Evolutionary conservation across 2,329 filamentous ascomycete genomes (phyloP).

Genomic region (Huntiella omanensis): DNA sequence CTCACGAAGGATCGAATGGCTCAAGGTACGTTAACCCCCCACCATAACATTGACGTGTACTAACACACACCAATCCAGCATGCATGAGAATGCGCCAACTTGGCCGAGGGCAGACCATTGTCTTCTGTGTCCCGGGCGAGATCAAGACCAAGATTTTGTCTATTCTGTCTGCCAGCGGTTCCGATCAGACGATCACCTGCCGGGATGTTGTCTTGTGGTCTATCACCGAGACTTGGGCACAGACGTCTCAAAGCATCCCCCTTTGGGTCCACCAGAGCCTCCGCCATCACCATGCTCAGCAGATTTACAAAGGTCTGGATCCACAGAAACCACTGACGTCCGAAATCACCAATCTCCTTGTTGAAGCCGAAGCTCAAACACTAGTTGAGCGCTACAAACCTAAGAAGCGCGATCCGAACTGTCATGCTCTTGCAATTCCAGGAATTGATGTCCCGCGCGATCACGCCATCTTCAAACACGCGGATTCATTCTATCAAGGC

Average conservation of each 20-base stretch:
- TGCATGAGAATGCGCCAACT: slow-evolving; percentile 57
- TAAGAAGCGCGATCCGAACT: no score
- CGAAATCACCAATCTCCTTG: slow-evolving; percentile 23
- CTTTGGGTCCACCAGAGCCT: slow-evolving; percentile 43
- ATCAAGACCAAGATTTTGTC: slow-evolving; percentile 33
- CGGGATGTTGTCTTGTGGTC: slow-evolving; percentile 39
- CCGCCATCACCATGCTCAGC: slow-evolving; percentile 25
- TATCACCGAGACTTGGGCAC: slow-evolving; percentile 35
- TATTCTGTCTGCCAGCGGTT: background rate
- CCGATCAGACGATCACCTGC: slow-evolving; percentile 18
- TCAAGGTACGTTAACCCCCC: slow-evolving; percentile 31
- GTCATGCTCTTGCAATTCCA: background rate
- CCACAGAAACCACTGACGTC: slow-evolving; percentile 12
- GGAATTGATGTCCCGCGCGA: background rate
- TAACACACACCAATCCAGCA: slow-evolving; percentile 20
- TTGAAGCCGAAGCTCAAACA: slow-evolving; percentile 34
- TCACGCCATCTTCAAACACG: slow-evolving; percentile 1
- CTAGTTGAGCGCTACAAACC: slow-evolving; percentile 34
- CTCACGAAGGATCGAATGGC: slow-evolving; percentile 51
- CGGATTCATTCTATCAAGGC: background rate
- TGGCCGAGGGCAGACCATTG: slow-evolving; percentile 44
- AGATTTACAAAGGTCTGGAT: slow-evolving; percentile 17
- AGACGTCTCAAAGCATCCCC: slow-evolving; percentile 29
- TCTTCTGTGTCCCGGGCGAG: slow-evolving; percentile 41
- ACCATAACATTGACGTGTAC: no score